A percentile compares a stretch with the other conserved stretches of the same genome.
Conservation (phyloP, 768 basidiomycete genomes). For the Boletus subparvulus region DNA sequence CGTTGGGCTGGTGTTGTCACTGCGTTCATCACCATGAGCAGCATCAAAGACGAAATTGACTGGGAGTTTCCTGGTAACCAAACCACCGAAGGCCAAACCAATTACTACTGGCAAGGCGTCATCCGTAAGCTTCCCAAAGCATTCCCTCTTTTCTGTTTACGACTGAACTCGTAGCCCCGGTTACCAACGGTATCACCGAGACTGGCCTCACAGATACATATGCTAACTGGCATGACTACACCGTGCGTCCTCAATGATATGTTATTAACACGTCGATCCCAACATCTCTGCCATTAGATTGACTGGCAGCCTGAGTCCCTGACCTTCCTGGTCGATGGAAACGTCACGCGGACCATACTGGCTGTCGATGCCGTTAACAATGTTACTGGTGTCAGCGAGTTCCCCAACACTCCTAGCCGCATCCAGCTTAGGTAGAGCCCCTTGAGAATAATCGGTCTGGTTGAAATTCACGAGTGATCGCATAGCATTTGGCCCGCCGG, state of each 20-base stretch:
- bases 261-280: not conserved
- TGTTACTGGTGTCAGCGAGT: slow-evolving; percentile 54
- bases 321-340: slow-evolving; percentile 69
- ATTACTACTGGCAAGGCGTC: slow-evolving; percentile 76
- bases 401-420: slow-evolving; percentile 76
- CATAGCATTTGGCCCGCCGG: slow-evolving; percentile 80
- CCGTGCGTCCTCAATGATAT: slow-evolving; percentile 43
- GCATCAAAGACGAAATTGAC: slow-evolving; percentile 83
- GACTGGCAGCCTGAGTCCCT: slow-evolving; percentile 76
- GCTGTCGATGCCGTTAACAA: slow-evolving; percentile 55
- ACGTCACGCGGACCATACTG: slow-evolving; percentile 65
- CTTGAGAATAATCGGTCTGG: not conserved
- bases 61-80: slow-evolving; percentile 77
- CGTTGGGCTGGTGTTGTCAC: slow-evolving; percentile 81
- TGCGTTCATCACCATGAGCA: slow-evolving; percentile 83
- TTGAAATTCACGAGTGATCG: slow-evolving; percentile 2
- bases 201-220: slow-evolving; percentile 61
- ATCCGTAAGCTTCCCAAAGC: slow-evolving; percentile 48
- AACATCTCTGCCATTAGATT: slow-evolving; percentile 44
- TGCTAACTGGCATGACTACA: slow-evolving; percentile 71
- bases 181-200: slow-evolving; percentile 49
- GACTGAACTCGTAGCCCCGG: slow-evolving; percentile 34
- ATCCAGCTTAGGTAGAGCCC: slow-evolving; percentile 70
- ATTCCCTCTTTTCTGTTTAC: not conserved
- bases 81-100: slow-evolving; percentile 70